These are phyloP conservation scores for Ustilago xerochloae DNA, from an alignment of 1,284 basidiomycete species.

Conservation along the genomic window DNA sequence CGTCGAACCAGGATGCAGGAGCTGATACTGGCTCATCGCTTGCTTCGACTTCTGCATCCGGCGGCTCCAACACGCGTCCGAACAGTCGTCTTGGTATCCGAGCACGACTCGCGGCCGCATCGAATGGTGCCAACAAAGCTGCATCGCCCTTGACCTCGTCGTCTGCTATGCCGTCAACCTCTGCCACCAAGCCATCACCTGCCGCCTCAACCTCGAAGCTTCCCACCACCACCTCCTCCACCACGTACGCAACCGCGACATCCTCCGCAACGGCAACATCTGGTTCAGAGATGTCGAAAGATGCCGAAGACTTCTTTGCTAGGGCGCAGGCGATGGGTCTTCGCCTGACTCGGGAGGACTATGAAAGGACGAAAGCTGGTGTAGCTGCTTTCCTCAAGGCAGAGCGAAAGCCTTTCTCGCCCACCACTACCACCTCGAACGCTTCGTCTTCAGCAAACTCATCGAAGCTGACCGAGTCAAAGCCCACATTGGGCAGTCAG, in stretches of 20 bases:
- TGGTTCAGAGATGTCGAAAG: conserved; percentile 24
- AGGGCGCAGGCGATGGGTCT: conserved; percentile 65
- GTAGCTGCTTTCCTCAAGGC: conserved; percentile 66
- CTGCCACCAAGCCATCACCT: not conserved
- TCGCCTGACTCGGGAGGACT: conserved; percentile 62
- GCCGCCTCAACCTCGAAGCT: conserved; percentile 8
- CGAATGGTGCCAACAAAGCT: conserved; percentile 7
- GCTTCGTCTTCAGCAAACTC: conserved; percentile 7
- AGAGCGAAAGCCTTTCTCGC: conserved; percentile 43
- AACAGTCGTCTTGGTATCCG: conserved; percentile 10
- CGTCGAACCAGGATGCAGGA: conserved; percentile 8
- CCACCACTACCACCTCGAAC: conserved; percentile 1
- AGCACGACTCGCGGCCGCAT: conserved; percentile 9
- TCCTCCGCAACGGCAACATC: not conserved
- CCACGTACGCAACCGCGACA: not conserved
- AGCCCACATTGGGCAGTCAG: not conserved
- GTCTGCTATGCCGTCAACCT: not conserved
- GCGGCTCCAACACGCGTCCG: conserved; percentile 3
- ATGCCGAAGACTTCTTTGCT: conserved; percentile 64
- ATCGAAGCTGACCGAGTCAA: conserved; percentile 8
- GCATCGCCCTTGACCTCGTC: conserved; percentile 7
- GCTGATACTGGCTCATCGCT: conserved; percentile 4
- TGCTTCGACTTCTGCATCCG: conserved; percentile 9
- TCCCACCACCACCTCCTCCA: not conserved
- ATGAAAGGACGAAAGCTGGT: conserved; percentile 63